Percentiles rank a stretch among this genome's conserved stretches.
phyloP scores from a whole-genome alignment of 2,329 filamentous ascomycete genomes.

The Lachnellula suecica region DNA sequence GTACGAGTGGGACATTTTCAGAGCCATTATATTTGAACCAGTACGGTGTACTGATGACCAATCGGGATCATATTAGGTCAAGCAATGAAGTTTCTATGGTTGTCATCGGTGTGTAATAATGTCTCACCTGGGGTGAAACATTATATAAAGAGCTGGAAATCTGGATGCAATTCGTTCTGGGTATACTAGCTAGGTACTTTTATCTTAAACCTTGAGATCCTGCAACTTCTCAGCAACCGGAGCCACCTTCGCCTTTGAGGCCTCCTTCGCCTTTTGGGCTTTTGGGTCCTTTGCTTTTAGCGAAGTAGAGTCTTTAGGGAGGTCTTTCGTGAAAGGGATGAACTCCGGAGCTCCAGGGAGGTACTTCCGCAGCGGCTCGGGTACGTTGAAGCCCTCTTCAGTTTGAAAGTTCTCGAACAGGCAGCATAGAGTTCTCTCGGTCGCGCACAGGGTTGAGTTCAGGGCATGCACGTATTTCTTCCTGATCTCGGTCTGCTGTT shows the following conservation, averaged over 20 bases:
- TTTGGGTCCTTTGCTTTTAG: conserved; percentile 50
- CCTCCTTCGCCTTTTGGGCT: conserved; percentile 32
- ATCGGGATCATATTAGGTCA: too few relatives aligned
- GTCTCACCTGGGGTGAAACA: too few relatives aligned
- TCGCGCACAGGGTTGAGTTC: conserved; percentile 88
- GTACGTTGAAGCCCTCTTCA: conserved; percentile 78
- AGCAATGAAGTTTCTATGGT: too few relatives aligned
- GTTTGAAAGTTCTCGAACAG: conserved; percentile 97
- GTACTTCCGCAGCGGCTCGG: conserved; percentile 83
- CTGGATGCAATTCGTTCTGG: too few relatives aligned
- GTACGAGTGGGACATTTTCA: too few relatives aligned
- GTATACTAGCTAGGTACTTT: not conserved
- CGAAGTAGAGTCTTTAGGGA: conserved; percentile 72
- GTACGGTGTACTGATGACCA: too few relatives aligned
- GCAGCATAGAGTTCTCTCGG: conserved; percentile 89
- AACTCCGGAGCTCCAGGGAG: conserved; percentile 88
- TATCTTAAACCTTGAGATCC: conserved; percentile 28
- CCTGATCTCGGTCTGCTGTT: conserved; percentile 78
- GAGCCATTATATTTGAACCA: too few relatives aligned
- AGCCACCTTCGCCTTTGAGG: conserved; percentile 28
- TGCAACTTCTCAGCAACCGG: conserved; percentile 37
- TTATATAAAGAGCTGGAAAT: too few relatives aligned
- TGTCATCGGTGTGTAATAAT: too few relatives aligned
- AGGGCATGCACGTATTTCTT: conserved; percentile 95
- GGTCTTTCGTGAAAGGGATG: conserved; percentile 82